Base-by-base conservation (phyloP, 305 asterid species). In the Petunia hybrid region DNA sequence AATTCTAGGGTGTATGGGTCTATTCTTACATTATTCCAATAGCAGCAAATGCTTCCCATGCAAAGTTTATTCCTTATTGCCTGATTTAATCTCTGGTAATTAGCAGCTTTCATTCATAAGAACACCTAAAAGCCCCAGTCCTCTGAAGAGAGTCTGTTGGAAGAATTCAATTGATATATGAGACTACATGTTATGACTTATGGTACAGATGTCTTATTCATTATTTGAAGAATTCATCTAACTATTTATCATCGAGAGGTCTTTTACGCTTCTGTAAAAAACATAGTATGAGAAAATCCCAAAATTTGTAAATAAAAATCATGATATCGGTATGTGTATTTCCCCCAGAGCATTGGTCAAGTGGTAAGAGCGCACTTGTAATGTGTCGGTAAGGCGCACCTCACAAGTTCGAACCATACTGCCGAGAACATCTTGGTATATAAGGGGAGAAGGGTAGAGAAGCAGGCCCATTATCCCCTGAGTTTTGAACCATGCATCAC, bases 1-100 rank as follows among this genome's bases (percentile, higher is more conserved):
- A 45, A 45, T 59, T 70, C 59, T 46, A 70, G 60, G 77, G 55
- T 22, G 60, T 70, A 69, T 70, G 57, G 10, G 60, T 42, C 3
- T 46, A 6, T 46, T 6, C 77, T n/a, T 68, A 31, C 41, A 31
- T 62, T 62, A 31, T 62, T 9, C 68, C n/a, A 9, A 35, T 62
- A 35, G 40, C 14, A 61, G 14, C 66, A 2, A 59, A 16, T 6
- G 63, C 5, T 59, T 22, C 36, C 39, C 65, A 62, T 62, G 40
- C 40, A 62, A 10, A 62, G n/a, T 4, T 62, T 10, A 62, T 35
- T 62, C 42, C 42, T 62, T n/a, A 35, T 10, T 62, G 68, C 42
- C 31, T 22, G 31, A 31, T 39, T 61, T 61, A 61, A 31, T 61
- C 36, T 31, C 40, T 61, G 31, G 31, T 31, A 10, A 53, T 61